These are phyloP conservation scores for Fragaria nilgerrensis DNA, from an alignment of 306 rosid species.

Conservation along the genomic window DNA sequence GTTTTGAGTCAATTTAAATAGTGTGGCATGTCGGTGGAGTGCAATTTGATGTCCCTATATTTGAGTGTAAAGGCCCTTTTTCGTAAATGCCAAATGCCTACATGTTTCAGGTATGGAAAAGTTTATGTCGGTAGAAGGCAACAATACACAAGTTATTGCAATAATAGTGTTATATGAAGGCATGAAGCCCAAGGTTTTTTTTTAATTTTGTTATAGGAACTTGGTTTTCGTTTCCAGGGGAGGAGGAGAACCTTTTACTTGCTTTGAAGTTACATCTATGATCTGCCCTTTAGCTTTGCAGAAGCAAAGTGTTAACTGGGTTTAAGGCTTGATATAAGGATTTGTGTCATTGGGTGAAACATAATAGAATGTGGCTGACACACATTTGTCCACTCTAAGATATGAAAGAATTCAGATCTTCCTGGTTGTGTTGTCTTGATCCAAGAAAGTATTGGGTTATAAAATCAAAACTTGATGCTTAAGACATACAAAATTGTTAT, in stretches of 20 bases:
- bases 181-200: not conserved
- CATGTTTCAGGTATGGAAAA: not conserved
- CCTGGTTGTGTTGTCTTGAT: not conserved
- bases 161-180: not conserved
- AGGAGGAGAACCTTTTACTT: not conserved
- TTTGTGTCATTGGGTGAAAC: not conserved
- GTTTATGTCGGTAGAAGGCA: not conserved
- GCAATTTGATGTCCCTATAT: not conserved
- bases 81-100: not conserved
- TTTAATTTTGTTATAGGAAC: not conserved
- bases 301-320: not conserved
- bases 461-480: not conserved
- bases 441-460: not conserved
- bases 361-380: not conserved
- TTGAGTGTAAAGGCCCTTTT: not conserved
- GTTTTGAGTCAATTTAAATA: not conserved
- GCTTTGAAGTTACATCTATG: not conserved
- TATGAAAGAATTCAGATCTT: not conserved
- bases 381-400: not conserved
- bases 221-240: not conserved
- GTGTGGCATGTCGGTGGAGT: not conserved
- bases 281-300: not conserved
- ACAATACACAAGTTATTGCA: not conserved
- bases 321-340: constrained; percentile 13
- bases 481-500: not conserved